These are phyloP conservation scores for Sugiyamaella boreocaroliniensis DNA, from an alignment of 805 yeast genomes.

Conservation along the genomic window DNA sequence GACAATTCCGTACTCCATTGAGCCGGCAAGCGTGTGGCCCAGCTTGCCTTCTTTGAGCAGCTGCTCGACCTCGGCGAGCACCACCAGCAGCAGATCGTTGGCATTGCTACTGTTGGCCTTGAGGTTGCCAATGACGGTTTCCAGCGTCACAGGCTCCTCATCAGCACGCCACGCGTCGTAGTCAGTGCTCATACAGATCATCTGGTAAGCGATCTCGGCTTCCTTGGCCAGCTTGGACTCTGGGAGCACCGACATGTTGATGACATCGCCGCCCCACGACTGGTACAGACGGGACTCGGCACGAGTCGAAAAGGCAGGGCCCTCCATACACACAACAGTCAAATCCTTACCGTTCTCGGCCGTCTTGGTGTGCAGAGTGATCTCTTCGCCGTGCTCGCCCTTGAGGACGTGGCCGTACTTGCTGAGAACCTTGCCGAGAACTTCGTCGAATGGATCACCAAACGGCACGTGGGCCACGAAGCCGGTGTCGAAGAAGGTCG, in stretches of 20 bases:
- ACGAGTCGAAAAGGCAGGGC: slow-evolving; percentile 95
- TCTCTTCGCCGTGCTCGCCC: slow-evolving; percentile 39
- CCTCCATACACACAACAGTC: slow-evolving; percentile 95
- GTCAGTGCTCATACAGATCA: slow-evolving; percentile 98
- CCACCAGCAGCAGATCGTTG: slow-evolving; percentile 59
- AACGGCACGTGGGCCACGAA: slow-evolving; percentile 96
- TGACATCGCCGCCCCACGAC: slow-evolving; percentile 88
- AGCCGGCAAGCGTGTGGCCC: slow-evolving; percentile 65
- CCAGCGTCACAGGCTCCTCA: slow-evolving; percentile 97
- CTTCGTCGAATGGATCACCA: slow-evolving; percentile 91
- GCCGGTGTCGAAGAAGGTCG: slow-evolving; percentile 85
- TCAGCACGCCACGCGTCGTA: slow-evolving; percentile 97
- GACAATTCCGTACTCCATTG: slow-evolving; percentile 75
- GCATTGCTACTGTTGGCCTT: slow-evolving; percentile 86
- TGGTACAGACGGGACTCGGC: slow-evolving; percentile 88
- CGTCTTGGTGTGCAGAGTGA: slow-evolving; percentile 58
- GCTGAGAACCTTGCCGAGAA: slow-evolving; percentile 58
- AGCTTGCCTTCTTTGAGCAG: slow-evolving; percentile 49
- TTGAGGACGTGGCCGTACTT: slow-evolving; percentile 52
- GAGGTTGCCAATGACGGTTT: slow-evolving; percentile 86
- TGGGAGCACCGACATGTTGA: slow-evolving; percentile 96
- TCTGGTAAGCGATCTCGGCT: slow-evolving; percentile 94
- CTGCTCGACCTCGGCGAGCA: slow-evolving; percentile 61
- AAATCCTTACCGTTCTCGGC: slow-evolving; percentile 63
- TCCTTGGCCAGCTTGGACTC: slow-evolving; percentile 96